Conservation (phyloP, 2,329 filamentous ascomycete genomes). For the Phialophora expanda region DNA sequence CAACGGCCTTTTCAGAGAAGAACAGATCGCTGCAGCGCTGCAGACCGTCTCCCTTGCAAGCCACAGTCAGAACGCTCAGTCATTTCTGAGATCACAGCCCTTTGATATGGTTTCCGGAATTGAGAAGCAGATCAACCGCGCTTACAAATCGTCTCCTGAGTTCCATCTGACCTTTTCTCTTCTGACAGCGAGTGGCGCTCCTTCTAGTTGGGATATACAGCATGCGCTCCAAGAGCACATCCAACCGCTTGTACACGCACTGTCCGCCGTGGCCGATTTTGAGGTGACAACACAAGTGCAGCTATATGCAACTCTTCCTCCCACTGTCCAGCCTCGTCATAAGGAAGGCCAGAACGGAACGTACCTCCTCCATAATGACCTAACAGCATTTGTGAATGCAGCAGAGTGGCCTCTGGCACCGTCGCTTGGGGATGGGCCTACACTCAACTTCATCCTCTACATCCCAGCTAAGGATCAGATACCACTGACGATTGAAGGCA, state of each 20-base stretch:
- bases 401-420: constrained; percentile 97
- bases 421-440: constrained; percentile 86
- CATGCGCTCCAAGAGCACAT: constrained; percentile 80
- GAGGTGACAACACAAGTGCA: constrained; percentile 96
- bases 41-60: constrained; percentile 46
- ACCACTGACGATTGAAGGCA: constrained; percentile 65
- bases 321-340: constrained; percentile 65
- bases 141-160: constrained; percentile 87
- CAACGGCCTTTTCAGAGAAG: constrained; percentile 79
- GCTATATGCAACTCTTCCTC: constrained; percentile 76
- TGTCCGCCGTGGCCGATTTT: constrained; percentile 88
- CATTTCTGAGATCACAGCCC: constrained; percentile 48
- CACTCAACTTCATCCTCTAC: constrained; percentile 94
- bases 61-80: constrained; percentile 41
- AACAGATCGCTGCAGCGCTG: constrained; percentile 82
- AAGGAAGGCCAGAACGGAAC: constrained; percentile 44
- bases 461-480: constrained; percentile 72
- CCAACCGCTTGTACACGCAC: constrained; percentile 76
- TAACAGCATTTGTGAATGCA: constrained; percentile 94
- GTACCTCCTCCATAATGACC: constrained; percentile 75
- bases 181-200: constrained; percentile 77
- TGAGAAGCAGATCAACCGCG: constrained; percentile 73
- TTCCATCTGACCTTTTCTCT: constrained; percentile 97
- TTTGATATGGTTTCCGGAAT: constrained; percentile 63
- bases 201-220: constrained; percentile 92